Evolutionary conservation across 2,329 filamentous ascomycete genomes (phyloP).

Genomic region (Daldinia sp.): DNA sequence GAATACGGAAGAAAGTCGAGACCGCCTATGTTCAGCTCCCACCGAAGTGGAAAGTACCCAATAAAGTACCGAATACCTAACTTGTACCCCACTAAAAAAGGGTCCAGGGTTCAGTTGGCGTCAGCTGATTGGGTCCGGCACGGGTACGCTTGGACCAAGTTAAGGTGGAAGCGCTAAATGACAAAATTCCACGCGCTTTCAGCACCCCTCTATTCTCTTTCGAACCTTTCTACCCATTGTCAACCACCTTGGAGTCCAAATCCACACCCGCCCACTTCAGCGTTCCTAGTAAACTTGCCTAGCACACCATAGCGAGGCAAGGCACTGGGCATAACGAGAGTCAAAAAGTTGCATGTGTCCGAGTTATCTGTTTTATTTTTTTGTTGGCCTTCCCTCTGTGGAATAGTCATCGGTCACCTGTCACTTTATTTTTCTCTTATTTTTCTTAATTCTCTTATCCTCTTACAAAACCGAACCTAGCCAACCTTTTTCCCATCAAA

Average conservation of each 20-base stretch:
- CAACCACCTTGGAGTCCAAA: slow-evolving; percentile 24
- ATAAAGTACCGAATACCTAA: slow-evolving; percentile 4
- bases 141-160: slow-evolving; percentile 20
- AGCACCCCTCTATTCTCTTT: slow-evolving; percentile 38
- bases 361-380: slow-evolving; percentile 7
- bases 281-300: slow-evolving; percentile 12
- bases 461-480: slow-evolving; percentile 11
- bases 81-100: slow-evolving; percentile 7
- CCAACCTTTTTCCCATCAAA: slow-evolving; percentile 1
- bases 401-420: slow-evolving; percentile 23
- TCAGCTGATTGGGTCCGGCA: slow-evolving; percentile 46
- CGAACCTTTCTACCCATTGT: slow-evolving; percentile 32
- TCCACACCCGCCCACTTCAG: slow-evolving; percentile 12
- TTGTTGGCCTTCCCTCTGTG: slow-evolving; percentile 12
- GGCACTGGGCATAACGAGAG: slow-evolving; percentile 4
- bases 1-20: slow-evolving; percentile 1
- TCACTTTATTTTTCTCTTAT: slow-evolving; percentile 5
- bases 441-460: not conserved
- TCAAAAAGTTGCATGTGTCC: slow-evolving; percentile 9
- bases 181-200: slow-evolving; percentile 38
- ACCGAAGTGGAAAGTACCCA: not conserved
- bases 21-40: not conserved
- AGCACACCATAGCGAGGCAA: slow-evolving; percentile 12
- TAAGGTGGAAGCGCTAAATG: slow-evolving; percentile 46
- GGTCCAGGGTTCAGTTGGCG: slow-evolving; percentile 38